A percentile compares a stretch with the other conserved stretches of the same genome.
These are phyloP conservation scores for Sanghuangporus baumii DNA, from an alignment of 1,284 basidiomycete genomes.

Conservation along the genomic window DNA sequence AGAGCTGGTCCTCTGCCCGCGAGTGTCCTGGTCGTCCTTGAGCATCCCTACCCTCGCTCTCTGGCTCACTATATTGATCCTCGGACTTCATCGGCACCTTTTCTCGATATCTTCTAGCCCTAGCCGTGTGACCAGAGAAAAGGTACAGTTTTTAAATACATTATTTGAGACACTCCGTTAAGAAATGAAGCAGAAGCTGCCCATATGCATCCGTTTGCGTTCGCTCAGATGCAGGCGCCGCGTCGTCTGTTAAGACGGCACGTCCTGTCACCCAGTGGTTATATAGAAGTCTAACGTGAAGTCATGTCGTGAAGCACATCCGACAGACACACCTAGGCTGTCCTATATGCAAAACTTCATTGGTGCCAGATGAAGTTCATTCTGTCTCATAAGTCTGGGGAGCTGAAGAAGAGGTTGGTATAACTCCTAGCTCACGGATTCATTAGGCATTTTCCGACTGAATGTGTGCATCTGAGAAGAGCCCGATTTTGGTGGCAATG, in stretches of 20 bases:
- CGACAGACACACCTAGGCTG: too few species aligned
- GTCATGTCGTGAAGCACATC: too few species aligned
- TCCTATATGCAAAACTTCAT: too few species aligned
- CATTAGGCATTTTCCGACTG: background rate
- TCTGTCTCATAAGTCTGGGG: too few species aligned
- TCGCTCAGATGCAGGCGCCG: too few species aligned
- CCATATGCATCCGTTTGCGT: too few species aligned
- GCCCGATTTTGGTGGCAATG: too few species aligned
- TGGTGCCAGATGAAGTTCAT: too few species aligned
- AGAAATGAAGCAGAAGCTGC: background rate
- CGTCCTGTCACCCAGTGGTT: too few species aligned
- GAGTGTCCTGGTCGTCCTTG: background rate
- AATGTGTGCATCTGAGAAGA: background rate
- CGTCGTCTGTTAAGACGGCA: too few species aligned
- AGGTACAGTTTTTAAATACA: background rate
- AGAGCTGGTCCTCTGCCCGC: too few species aligned
- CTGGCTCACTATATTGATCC: background rate
- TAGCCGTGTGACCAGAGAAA: background rate
- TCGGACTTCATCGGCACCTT: background rate
- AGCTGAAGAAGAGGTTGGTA: background rate
- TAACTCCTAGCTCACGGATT: background rate
- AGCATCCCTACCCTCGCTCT: background rate
- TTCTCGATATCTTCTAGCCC: background rate
- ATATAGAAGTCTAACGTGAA: too few species aligned
- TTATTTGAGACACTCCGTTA: background rate